Conservation (phyloP, 2,329 filamentous ascomycete species). For the Coniochaeta ligniaria region DNA sequence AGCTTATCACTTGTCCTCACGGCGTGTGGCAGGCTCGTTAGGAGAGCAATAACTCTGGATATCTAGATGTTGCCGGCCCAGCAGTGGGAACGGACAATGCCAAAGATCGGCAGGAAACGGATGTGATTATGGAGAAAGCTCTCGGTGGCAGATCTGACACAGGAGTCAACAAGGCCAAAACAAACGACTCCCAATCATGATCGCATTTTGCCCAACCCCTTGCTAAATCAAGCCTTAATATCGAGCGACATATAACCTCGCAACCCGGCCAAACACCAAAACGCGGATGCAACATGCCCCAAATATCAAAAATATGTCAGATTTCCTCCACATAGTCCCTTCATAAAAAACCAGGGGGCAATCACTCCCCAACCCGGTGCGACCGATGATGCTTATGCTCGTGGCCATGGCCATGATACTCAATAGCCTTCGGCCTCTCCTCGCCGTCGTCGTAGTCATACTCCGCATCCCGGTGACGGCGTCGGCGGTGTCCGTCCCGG, state of each 20-base stretch:
- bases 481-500: slow-evolving; percentile 19
- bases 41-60: neutral
- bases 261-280: neutral
- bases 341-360: neutral
- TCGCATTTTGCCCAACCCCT: neutral
- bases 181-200: neutral
- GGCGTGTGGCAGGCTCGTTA: neutral
- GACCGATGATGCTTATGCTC: slow-evolving; percentile 19
- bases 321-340: neutral
- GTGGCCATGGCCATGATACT: slow-evolving; percentile 18
- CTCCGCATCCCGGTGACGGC: slow-evolving; percentile 11
- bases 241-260: neutral
- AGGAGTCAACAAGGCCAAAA: neutral
- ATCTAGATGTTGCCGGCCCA: neutral
- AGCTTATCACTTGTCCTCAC: neutral
- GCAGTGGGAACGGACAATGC: neutral
- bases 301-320: neutral
- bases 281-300: neutral
- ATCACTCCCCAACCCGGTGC: slow-evolving; percentile 18
- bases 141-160: neutral
- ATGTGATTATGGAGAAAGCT: neutral
- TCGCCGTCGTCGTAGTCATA: slow-evolving; percentile 18
- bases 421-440: slow-evolving; percentile 8
- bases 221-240: neutral
- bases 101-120: neutral